Evolutionary conservation across 371 early-diverging fungal genomes (phyloP).

Genomic region (Mortierella sp.): DNA sequence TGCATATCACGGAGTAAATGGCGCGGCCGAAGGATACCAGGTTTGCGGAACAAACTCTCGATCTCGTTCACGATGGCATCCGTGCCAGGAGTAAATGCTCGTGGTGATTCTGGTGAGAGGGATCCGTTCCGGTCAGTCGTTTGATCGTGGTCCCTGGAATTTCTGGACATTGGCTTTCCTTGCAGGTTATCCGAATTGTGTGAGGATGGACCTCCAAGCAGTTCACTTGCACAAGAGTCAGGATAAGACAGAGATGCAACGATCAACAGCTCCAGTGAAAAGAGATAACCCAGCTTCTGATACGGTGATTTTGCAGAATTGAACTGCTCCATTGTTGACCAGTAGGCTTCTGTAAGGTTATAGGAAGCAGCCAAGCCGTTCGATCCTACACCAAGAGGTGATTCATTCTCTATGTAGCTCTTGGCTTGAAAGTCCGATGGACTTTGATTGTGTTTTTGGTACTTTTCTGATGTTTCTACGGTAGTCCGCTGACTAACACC

Average conservation of each 20-base stretch:
- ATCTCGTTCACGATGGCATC: slow-evolving; percentile 63
- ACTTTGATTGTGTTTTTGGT: slow-evolving; percentile 20
- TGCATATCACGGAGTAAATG: slow-evolving; percentile 60
- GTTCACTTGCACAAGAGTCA: slow-evolving; percentile 27
- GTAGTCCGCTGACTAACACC: background rate
- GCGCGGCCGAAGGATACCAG: slow-evolving; percentile 40
- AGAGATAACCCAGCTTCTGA: slow-evolving; percentile 57
- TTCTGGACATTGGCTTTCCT: background rate
- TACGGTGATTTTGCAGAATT: slow-evolving; percentile 55
- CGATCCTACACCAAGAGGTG: background rate
- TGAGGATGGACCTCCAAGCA: background rate
- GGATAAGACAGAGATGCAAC: slow-evolving; percentile 57
- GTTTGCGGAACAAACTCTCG: slow-evolving; percentile 53
- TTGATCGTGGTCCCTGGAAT: background rate
- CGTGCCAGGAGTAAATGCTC: slow-evolving; percentile 55
- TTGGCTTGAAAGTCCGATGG: slow-evolving; percentile 15
- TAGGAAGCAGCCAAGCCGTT: slow-evolving; percentile 13
- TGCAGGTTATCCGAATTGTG: background rate
- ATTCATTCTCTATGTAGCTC: background rate
- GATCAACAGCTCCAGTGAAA: slow-evolving; percentile 57
- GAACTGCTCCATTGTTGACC: slow-evolving; percentile 47
- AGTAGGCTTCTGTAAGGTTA: slow-evolving; percentile 45
- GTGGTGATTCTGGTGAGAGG: slow-evolving; percentile 17
- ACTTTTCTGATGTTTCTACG: background rate
- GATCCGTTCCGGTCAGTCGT: background rate